Conservation (phyloP, 1,139 yeast genomes). For the Zygosaccharomyces pseudobailii region DNA sequence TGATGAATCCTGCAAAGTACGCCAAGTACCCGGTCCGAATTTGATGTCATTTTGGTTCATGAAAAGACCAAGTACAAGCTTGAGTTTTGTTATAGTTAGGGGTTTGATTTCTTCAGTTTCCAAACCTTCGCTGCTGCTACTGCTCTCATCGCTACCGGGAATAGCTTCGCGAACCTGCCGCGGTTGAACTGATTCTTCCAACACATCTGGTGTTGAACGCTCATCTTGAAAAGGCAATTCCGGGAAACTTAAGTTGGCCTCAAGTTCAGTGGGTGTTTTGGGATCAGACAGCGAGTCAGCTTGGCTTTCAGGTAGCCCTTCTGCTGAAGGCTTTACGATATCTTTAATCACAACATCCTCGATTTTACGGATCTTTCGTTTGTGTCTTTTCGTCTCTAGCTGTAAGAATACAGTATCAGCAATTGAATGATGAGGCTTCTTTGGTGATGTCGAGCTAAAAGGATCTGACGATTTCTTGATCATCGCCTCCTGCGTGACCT, state of each 20-base stretch:
- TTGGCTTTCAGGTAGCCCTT: neutral
- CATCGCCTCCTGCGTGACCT: no score
- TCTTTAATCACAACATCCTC: slow-evolving; percentile 13
- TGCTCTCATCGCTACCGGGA: neutral
- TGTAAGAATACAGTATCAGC: slow-evolving; percentile 8
- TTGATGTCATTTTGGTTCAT: slow-evolving; percentile 7
- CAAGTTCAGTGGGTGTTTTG: neutral
- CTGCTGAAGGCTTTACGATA: neutral
- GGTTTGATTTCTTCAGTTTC: slow-evolving; percentile 11
- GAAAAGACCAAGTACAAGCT: slow-evolving; percentile 4
- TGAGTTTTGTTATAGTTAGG: slow-evolving; percentile 5
- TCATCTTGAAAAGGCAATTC: neutral
- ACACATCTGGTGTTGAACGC: neutral
- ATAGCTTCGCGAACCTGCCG: neutral
- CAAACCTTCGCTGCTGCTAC: neutral
- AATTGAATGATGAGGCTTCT: neutral
- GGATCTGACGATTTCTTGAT: neutral
- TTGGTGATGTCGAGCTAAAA: neutral
- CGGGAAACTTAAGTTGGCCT: neutral
- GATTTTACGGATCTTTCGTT: slow-evolving; percentile 11
- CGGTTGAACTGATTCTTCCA: neutral
- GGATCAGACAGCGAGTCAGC: neutral
- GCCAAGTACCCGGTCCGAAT: slow-evolving; percentile 12
- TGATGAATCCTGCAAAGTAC: slow-evolving; percentile 9
- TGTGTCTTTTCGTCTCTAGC: slow-evolving; percentile 2